phyloP scores from a whole-genome alignment of 306 rosid species.

The Medicago lupulina region DNA sequence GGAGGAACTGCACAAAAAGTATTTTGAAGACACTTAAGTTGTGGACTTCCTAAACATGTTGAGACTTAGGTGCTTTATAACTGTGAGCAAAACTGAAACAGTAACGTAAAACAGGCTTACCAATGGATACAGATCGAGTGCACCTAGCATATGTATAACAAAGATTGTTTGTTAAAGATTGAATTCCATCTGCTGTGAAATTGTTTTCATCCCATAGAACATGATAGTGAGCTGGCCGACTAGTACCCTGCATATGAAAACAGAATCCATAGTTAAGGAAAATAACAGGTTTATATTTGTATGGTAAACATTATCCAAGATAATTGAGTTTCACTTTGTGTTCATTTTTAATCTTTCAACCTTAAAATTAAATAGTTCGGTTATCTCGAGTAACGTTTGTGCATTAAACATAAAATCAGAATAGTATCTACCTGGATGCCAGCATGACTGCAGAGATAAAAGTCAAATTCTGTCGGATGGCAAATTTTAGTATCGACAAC shows the following conservation, averaged over 20 bases:
- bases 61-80: slow-evolving; percentile 1
- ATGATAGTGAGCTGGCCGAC: slow-evolving; percentile 98
- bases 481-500: slow-evolving; percentile 94
- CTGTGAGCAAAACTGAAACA: slow-evolving; percentile 2
- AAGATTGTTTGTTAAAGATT: slow-evolving; percentile 83
- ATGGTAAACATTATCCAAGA: neutral
- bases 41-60: neutral
- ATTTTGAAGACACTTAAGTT: slow-evolving; percentile 12
- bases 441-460: slow-evolving; percentile 94
- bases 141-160: slow-evolving; percentile 98
- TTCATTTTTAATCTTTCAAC: neutral
- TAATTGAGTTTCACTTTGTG: neutral
- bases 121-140: slow-evolving; percentile 93
- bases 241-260: slow-evolving; percentile 72
- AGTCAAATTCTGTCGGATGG: slow-evolving; percentile 95
- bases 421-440: slow-evolving; percentile 74
- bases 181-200: slow-evolving; percentile 88
- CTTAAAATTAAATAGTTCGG: neutral
- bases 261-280: slow-evolving; percentile 3
- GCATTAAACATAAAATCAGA: neutral
- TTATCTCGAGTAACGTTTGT: neutral
- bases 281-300: slow-evolving; percentile 12
- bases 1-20: slow-evolving; percentile 75
- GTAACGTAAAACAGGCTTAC: slow-evolving; percentile 52
- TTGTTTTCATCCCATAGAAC: slow-evolving; percentile 95